These are phyloP conservation scores for Saturnispora hagleri DNA, from an alignment of 805 yeast genomes.

Conservation along the genomic window DNA sequence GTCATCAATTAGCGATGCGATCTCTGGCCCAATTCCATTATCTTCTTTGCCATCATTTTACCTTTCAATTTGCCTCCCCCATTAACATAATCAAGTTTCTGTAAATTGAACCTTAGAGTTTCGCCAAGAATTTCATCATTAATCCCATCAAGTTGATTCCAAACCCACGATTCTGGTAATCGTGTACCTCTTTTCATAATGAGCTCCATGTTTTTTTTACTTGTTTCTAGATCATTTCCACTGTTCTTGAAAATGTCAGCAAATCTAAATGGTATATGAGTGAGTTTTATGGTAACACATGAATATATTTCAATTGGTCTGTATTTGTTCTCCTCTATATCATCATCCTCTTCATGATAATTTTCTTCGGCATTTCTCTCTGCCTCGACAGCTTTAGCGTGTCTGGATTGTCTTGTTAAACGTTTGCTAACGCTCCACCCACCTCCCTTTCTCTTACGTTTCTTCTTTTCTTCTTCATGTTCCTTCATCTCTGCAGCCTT, in stretches of 20 bases:
- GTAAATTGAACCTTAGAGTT: slow-evolving; percentile 46
- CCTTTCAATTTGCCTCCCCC: slow-evolving; percentile 30
- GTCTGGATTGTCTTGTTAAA: slow-evolving; percentile 19
- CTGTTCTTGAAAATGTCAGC: slow-evolving; percentile 59
- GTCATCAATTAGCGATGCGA: neutral
- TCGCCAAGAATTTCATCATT: slow-evolving; percentile 63
- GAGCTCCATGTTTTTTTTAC: slow-evolving; percentile 50
- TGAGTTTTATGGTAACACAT: slow-evolving; percentile 56
- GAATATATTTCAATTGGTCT: slow-evolving; percentile 43
- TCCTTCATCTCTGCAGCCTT: slow-evolving; percentile 21
- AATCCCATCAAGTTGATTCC: slow-evolving; percentile 78
- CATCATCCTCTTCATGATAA: slow-evolving; percentile 15
- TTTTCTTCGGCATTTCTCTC: slow-evolving; percentile 14
- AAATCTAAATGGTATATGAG: slow-evolving; percentile 56
- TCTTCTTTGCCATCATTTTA: slow-evolving; percentile 25
- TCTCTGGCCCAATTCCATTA: slow-evolving; percentile 19
- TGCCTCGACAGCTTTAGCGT: slow-evolving; percentile 10
- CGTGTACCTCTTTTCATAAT: slow-evolving; percentile 53
- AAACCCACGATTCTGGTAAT: slow-evolving; percentile 52
- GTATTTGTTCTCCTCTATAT: slow-evolving; percentile 29
- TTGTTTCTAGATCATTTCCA: slow-evolving; percentile 48
- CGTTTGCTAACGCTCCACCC: slow-evolving; percentile 24
- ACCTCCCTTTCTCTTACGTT: slow-evolving; percentile 14
- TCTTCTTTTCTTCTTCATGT: slow-evolving; percentile 18
- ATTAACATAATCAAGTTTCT: slow-evolving; percentile 28